These are phyloP conservation scores for Eucalyptus sideroxylon DNA, from an alignment of 345 rosid species.

Conservation along the genomic window DNA sequence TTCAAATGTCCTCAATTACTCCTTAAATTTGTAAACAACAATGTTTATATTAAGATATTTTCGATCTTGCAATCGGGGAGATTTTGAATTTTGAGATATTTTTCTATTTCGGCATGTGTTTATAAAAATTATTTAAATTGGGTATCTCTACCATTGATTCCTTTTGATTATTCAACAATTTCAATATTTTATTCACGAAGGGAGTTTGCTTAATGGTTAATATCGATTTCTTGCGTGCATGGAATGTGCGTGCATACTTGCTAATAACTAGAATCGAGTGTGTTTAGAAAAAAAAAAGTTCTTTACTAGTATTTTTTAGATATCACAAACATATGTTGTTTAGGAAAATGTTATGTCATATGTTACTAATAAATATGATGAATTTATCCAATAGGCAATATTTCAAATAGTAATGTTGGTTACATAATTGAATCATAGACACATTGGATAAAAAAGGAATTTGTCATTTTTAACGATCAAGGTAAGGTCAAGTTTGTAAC, in stretches of 20 bases:
- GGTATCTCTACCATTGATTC: not conserved
- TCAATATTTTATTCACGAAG: not conserved
- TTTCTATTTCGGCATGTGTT: not conserved
- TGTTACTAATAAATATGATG: not conserved
- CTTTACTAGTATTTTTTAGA: not conserved
- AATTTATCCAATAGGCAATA: not conserved
- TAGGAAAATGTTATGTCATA: not conserved
- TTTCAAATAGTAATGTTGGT: not conserved
- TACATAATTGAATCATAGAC: not conserved
- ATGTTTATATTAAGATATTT: not conserved
- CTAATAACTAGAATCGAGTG: not conserved
- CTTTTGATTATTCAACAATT: not conserved
- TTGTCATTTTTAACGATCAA: not conserved
- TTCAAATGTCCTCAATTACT: not conserved
- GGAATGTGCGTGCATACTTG: fast-evolving
- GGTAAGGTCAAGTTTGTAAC: not conserved
- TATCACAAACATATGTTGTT: not conserved
- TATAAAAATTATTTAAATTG: not conserved
- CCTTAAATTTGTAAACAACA: not conserved
- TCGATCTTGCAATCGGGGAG: not conserved
- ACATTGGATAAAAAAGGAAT: not conserved
- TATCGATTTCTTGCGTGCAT: fast-evolving
- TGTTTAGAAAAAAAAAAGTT: not conserved
- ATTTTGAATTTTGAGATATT: not conserved
- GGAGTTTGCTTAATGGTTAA: not conserved